Base-by-base conservation (phyloP, 257 asterid genomes). In the Buddleja alternifolia region DNA sequence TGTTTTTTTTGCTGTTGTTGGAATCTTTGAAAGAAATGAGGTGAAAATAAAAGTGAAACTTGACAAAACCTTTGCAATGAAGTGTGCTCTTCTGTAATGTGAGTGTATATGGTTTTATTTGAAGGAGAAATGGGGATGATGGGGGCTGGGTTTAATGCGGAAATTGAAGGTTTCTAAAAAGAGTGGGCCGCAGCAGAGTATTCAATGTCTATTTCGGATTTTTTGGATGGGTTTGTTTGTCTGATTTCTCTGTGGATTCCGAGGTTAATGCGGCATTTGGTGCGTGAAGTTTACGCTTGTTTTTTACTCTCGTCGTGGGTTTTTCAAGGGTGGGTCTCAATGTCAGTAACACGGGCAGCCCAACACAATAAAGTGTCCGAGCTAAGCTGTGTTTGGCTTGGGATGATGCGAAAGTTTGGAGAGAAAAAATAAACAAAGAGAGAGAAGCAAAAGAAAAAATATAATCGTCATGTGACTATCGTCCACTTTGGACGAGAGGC, bases 171-270 rank as follows among this genome's bases (percentile, higher is more conserved):
- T 37, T 52, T 57, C 40, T 44, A 21, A 20, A 21, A 60, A 7
- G 66, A n/a, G n/a, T 19, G 46, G 63, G 69, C 25, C 19, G n/a
- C n/a, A n/a, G n/a, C 21, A 6, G 10, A 36, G 66, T 12, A 56
- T 32, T 57, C 14, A 77, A 29, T 56, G 19, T 73, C 50, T 42
- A 20, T 67, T 73, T 62, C 67, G 73, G 76, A 58, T 56, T 40
- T 37, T 63, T 64, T n/a, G 60, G 77, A 69, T 66, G 75, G 76
- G 78, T 74, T 78, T 72, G 73, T 69, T 73, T 69, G 83, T 81
- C 80, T 41, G 63, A 34, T 34, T 17, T 25, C 44, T 74, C 48
- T 51, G 83, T 17, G 83, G 34, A 44, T 71, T 81, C 66, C 85
- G 70, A 77, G 74, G 72, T 62, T 77, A 68, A 61, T 72, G 53